phyloP scores from a whole-genome alignment of 768 basidiomycete genomes.

The Amanita rimosa region DNA sequence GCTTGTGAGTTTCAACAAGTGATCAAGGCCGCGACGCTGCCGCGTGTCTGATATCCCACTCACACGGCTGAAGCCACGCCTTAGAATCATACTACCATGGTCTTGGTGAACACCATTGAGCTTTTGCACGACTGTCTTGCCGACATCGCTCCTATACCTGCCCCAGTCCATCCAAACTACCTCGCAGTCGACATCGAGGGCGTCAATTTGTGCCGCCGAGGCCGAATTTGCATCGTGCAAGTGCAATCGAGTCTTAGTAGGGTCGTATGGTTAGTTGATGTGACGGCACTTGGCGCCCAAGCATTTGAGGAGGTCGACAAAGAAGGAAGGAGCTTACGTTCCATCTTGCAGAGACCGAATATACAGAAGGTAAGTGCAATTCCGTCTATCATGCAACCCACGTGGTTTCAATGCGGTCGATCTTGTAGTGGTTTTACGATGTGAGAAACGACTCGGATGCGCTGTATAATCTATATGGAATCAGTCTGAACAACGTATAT shows the following conservation, averaged over 20 bases:
- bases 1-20: not conserved
- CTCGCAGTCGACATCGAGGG: slow-evolving; percentile 27
- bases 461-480: slow-evolving; percentile 16
- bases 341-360: slow-evolving; percentile 12
- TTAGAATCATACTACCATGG: slow-evolving; percentile 7
- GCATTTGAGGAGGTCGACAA: slow-evolving; percentile 18
- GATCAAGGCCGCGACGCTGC: not conserved
- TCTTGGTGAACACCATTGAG: slow-evolving; percentile 6
- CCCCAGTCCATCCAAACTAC: slow-evolving; percentile 1
- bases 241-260: slow-evolving; percentile 15
- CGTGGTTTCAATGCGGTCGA: not conserved
- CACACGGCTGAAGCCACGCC: not conserved
- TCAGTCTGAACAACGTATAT: slow-evolving; percentile 17
- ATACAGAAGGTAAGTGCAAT: slow-evolving; percentile 14
- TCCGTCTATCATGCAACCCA: slow-evolving; percentile 4
- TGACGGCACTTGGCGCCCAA: slow-evolving; percentile 16
- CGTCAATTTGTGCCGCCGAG: slow-evolving; percentile 19
- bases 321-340: slow-evolving; percentile 14
- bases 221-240: slow-evolving; percentile 20
- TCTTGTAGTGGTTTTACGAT: slow-evolving; percentile 20
- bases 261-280: slow-evolving; percentile 23
- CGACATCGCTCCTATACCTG: slow-evolving; percentile 5
- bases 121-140: slow-evolving; percentile 6
- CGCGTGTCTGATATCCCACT: not conserved
- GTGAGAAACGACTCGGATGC: slow-evolving; percentile 25